Conservation (phyloP, 495 filamentous ascomycete species). For the Delitschia confertaspora region DNA sequence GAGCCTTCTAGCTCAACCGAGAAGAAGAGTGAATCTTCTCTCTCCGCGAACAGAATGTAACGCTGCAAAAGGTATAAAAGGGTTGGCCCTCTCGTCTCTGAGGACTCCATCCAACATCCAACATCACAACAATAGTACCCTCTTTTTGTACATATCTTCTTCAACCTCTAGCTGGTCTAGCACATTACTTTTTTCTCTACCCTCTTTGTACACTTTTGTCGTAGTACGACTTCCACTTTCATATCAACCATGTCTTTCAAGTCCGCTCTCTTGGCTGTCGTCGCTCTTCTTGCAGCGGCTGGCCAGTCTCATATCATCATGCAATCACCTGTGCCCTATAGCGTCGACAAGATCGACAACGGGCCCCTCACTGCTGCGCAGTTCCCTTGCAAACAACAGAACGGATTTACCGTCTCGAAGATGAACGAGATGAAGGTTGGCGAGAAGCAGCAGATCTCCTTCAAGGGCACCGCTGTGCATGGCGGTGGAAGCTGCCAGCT, state of each 20-base stretch:
- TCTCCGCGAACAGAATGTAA: too few species aligned
- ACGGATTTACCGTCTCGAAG: slow-evolving; percentile 36
- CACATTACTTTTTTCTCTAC: slow-evolving; percentile 6
- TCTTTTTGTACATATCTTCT: slow-evolving; percentile 8
- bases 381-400: slow-evolving; percentile 86
- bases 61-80: too few species aligned
- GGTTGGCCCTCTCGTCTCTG: not conserved
- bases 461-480: slow-evolving; percentile 59
- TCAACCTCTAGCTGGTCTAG: slow-evolving; percentile 28
- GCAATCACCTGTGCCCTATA: slow-evolving; percentile 57
- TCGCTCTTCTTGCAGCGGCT: slow-evolving; percentile 42
- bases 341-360: slow-evolving; percentile 44
- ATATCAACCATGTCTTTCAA: slow-evolving; percentile 24
- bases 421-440: slow-evolving; percentile 43
- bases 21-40: too few species aligned
- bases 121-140: too few species aligned
- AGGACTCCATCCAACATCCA: slow-evolving; percentile 7
- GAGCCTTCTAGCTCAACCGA: too few species aligned
- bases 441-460: slow-evolving; percentile 41
- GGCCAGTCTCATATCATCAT: slow-evolving; percentile 64
- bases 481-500: slow-evolving; percentile 81
- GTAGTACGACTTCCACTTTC: slow-evolving; percentile 1
- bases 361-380: slow-evolving; percentile 58
- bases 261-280: slow-evolving; percentile 12
- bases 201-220: slow-evolving; percentile 14